Base-by-base conservation (phyloP, 306 rosid genomes). In the Glycine soja region DNA sequence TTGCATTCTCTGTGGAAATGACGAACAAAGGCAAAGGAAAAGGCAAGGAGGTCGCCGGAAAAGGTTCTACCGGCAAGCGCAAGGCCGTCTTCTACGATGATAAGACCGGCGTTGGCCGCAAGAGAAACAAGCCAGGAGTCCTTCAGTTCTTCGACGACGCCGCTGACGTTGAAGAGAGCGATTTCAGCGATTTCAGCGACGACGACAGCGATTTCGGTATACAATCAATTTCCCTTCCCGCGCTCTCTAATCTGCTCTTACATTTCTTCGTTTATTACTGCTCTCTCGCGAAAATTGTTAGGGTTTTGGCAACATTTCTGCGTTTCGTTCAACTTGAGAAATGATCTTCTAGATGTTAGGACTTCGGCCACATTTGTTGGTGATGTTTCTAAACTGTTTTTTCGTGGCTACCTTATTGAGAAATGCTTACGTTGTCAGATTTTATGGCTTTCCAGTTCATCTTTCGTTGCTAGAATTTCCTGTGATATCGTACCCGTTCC, bases 121-220 rank as follows among this genome's bases (percentile, higher is more conserved):
- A 84, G 84, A 81, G 83, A 85, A 88, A 19, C 59, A 85, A 91
- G 79, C 91, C 87, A 1, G 84, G 80, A 6, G 88, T 86, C 8
- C 86, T 92, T 13, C 90, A 84, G 90, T 96, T 96, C 79, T 90
- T 96, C 63, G 98, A 96, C 7, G 91, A 93, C 19, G 57, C 89
- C 3, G 88, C 81, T 11, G 92, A 83, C 6, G 50, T 80, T 15
- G 92, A 83, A 0, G 87, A 72, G 0, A 46, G 65, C 79, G 91
- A 82, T 3, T 86, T 74, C 1, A 52, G 69, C 80, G 94, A 86
- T 2, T 68, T 66, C 14, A 89, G 88, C 52, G 85, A 85, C 52
- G 85, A 85, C 15, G 88, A 77, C 52, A 79, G 83, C 34, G 96
- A 87, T 82, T 80, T 87, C 32, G 73, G 99, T 95, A 83, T 56